Conservation (phyloP, 2,329 filamentous ascomycete species). For the Teratosphaeria gauchensis region DNA sequence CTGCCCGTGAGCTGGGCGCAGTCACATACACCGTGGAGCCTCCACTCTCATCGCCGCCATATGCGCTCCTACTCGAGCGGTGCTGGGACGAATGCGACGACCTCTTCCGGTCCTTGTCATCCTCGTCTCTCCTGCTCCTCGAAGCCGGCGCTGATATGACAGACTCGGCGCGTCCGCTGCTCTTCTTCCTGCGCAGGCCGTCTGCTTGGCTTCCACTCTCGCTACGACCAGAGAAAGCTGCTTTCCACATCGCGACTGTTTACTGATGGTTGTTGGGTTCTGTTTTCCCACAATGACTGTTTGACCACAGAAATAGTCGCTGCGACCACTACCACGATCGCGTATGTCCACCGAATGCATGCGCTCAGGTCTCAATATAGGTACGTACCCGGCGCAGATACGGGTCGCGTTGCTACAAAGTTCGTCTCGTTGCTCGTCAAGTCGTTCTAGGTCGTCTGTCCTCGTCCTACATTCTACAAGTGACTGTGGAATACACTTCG, state of each 20-base stretch:
- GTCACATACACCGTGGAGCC: constrained; percentile 30
- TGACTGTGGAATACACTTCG: not conserved
- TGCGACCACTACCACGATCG: not conserved
- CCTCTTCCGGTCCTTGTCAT: constrained; percentile 7
- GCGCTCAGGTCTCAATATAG: not conserved
- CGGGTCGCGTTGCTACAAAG: not conserved
- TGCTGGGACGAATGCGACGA: not conserved
- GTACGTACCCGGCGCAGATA: too few species aligned
- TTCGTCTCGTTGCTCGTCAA: not conserved
- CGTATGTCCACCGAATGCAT: not conserved
- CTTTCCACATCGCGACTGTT: constrained; percentile 22
- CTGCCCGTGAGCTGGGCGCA: constrained; percentile 20
- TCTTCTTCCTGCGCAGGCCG: constrained; percentile 15
- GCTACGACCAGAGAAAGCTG: constrained; percentile 25
- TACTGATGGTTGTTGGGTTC: not conserved
- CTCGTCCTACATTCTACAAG: not conserved
- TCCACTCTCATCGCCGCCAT: constrained; percentile 10
- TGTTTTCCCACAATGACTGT: not conserved
- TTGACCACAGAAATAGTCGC: not conserved
- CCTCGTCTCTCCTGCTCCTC: constrained; percentile 13
- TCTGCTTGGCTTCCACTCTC: constrained; percentile 16
- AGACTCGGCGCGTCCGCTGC: constrained; percentile 14
- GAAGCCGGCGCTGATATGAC: constrained; percentile 14
- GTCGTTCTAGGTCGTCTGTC: not conserved
- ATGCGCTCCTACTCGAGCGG: constrained; percentile 12